Conservation (phyloP, 306 rosid species). For the Hylodesmum podocarpum region DNA sequence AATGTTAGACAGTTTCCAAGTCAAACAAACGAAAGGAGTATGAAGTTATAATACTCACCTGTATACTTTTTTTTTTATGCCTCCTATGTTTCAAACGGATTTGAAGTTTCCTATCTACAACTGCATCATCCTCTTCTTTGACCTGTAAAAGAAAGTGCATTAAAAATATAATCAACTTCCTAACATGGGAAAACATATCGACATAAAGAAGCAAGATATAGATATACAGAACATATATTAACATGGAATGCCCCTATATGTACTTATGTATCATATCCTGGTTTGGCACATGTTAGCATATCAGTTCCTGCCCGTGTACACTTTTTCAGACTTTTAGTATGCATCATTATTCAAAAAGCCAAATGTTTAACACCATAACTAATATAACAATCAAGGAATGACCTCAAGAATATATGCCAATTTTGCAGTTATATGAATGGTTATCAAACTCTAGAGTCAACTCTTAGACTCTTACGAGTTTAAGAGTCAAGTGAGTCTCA, state of each 20-base stretch:
- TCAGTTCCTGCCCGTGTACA: background rate
- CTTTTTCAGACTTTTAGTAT: background rate
- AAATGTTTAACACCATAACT: background rate
- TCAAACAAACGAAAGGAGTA: conserved; percentile 14
- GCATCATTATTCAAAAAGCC: conserved; percentile 16
- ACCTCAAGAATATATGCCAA: background rate
- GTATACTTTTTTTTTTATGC: conserved; percentile 58
- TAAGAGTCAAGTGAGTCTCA: too few relatives aligned
- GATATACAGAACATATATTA: background rate
- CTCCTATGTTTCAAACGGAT: conserved; percentile 73
- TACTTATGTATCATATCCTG: background rate
- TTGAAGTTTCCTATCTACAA: conserved; percentile 71
- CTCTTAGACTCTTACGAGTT: too few relatives aligned
- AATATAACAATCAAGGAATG: conserved; percentile 1
- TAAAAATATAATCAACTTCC: conserved; percentile 15
- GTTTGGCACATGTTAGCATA: background rate
- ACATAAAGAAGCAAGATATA: background rate
- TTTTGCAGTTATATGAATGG: background rate
- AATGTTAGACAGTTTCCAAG: background rate
- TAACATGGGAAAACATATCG: background rate
- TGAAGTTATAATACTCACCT: conserved; percentile 42
- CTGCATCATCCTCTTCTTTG: conserved; percentile 94
- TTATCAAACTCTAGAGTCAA: background rate
- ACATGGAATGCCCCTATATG: conserved; percentile 13
- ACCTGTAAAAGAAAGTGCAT: conserved; percentile 49